A percentile compares a stretch with the other conserved stretches of the same genome.
Evolutionary conservation across 2,329 filamentous ascomycete genomes (phyloP).

Genomic region (Diaporthe sp.): DNA sequence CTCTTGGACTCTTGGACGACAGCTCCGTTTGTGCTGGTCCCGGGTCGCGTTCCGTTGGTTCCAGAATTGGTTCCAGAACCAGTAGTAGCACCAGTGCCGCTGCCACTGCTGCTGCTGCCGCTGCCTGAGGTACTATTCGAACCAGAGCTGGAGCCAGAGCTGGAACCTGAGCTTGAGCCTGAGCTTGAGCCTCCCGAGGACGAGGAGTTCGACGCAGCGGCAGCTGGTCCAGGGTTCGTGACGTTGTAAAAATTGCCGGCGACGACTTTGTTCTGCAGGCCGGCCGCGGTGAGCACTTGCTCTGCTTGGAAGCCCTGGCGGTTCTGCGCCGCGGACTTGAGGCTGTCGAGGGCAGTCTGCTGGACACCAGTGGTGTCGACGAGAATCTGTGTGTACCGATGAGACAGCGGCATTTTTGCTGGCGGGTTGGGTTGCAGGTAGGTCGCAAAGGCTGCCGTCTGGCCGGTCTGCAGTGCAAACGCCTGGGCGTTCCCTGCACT

Average conservation of each 20-base stretch:
- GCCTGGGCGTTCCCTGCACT: conserved; percentile 46
- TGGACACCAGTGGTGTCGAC: conserved; percentile 53
- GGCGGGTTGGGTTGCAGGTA: conserved; percentile 58
- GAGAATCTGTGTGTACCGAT: conserved; percentile 57
- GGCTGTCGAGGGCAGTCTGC: conserved; percentile 45
- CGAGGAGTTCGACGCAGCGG: conserved; percentile 4
- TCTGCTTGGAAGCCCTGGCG: conserved; percentile 52
- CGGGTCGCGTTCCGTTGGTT: neutral
- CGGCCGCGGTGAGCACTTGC: conserved; percentile 50
- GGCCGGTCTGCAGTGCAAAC: conserved; percentile 51
- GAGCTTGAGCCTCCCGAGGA: conserved; percentile 11
- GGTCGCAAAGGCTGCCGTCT: conserved; percentile 47
- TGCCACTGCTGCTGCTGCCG: neutral
- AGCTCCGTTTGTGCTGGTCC: conserved; percentile 13
- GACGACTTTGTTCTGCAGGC: conserved; percentile 51
- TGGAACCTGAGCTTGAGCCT: neutral
- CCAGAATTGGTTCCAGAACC: conserved; percentile 6
- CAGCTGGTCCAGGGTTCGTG: conserved; percentile 52
- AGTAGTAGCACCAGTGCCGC: neutral
- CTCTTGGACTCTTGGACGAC: conserved; percentile 29
- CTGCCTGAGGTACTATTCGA: conserved; percentile 9
- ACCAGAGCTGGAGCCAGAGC: neutral
- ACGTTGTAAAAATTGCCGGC: conserved; percentile 57
- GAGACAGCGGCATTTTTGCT: conserved; percentile 54
- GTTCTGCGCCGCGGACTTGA: conserved; percentile 49